A percentile compares a stretch with the other conserved stretches of the same genome.
Evolutionary conservation across 495 filamentous ascomycete genomes (phyloP).

Genomic region (Penicillium antarcticum): DNA sequence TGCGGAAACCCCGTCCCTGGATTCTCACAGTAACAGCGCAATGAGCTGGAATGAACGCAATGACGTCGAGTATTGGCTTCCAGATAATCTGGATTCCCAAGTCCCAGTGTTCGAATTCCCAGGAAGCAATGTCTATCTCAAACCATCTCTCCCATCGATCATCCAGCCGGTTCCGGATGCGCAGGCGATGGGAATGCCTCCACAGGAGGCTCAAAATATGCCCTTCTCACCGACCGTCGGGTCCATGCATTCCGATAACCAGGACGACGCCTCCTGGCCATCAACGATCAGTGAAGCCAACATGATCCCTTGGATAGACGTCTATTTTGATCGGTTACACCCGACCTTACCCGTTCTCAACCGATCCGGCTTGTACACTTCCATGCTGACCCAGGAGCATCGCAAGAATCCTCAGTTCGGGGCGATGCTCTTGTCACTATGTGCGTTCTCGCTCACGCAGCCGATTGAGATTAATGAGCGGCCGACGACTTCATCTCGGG

Average conservation of each 20-base stretch:
- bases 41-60: slow-evolving; percentile 32
- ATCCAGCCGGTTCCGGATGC: slow-evolving; percentile 28
- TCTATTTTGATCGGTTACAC: slow-evolving; percentile 81
- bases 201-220: slow-evolving; percentile 17
- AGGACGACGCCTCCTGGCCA: slow-evolving; percentile 31
- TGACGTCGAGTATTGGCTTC: slow-evolving; percentile 41
- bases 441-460: slow-evolving; percentile 82
- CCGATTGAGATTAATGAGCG: slow-evolving; percentile 58
- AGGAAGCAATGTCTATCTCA: slow-evolving; percentile 38
- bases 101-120: slow-evolving; percentile 37
- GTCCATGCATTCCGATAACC: slow-evolving; percentile 17
- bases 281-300: slow-evolving; percentile 37
- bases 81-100: slow-evolving; percentile 34
- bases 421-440: slow-evolving; percentile 66
- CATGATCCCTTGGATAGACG: slow-evolving; percentile 64
- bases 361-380: slow-evolving; percentile 58
- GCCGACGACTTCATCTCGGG: slow-evolving; percentile 40
- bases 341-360: slow-evolving; percentile 76
- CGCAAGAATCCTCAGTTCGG: slow-evolving; percentile 66
- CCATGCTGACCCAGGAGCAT: slow-evolving; percentile 58
- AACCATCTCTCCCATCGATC: slow-evolving; percentile 38
- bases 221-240: slow-evolving; percentile 19
- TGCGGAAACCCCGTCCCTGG: slow-evolving; percentile 20
- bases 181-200: slow-evolving; percentile 17
- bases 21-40: slow-evolving; percentile 18